Conservation (phyloP, 2,329 filamentous ascomycete genomes). For the Knufia fluminis region DNA sequence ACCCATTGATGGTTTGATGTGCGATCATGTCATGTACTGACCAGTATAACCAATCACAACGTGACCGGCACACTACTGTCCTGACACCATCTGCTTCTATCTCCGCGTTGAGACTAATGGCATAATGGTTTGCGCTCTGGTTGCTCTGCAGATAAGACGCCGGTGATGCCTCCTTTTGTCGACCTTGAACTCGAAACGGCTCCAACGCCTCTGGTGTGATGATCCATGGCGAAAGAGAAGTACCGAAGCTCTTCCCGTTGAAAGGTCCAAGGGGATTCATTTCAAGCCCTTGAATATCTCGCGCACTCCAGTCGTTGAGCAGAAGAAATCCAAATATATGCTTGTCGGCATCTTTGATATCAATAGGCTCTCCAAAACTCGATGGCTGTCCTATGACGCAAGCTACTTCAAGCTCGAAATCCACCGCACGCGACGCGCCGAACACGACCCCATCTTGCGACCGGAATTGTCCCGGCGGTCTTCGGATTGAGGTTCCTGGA, state of each 20-base stretch:
- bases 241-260: conserved; percentile 51
- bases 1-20: conserved; percentile 26
- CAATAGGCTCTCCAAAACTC: conserved; percentile 52
- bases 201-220: conserved; percentile 48
- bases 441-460: conserved; percentile 31
- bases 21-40: conserved; percentile 26
- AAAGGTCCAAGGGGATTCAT: conserved; percentile 53
- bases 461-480: conserved; percentile 14
- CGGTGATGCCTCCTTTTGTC: neutral
- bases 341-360: conserved; percentile 55
- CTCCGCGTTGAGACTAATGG: neutral
- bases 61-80: neutral
- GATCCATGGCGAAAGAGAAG: conserved; percentile 52
- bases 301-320: conserved; percentile 75
- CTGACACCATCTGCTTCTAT: neutral
- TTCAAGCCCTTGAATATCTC: conserved; percentile 54
- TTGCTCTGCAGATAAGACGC: neutral
- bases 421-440: conserved; percentile 54
- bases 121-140: neutral
- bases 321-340: conserved; percentile 70
- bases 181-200: neutral
- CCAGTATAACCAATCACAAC: conserved; percentile 23
- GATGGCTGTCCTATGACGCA: conserved; percentile 60
- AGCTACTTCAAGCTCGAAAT: conserved; percentile 74
- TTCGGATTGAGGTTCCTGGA: conserved; percentile 45